Percentiles rank a stretch among this genome's conserved stretches.
phyloP scores from a whole-genome alignment of 2,329 filamentous ascomycete species.

The Penicillium sp. region DNA sequence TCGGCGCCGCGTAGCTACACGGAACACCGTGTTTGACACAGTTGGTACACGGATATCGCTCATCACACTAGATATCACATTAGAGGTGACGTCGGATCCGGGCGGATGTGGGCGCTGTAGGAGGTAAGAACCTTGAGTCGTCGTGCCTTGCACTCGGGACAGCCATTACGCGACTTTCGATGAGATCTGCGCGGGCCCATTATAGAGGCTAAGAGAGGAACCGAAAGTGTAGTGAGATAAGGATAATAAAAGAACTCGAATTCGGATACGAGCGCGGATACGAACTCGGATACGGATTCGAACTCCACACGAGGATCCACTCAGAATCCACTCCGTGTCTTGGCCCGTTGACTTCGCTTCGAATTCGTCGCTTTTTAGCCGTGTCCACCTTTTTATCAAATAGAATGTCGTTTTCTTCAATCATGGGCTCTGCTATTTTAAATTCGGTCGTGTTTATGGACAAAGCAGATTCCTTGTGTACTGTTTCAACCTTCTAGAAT shows the following conservation, averaged over 20 bases:
- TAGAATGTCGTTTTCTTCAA: background rate
- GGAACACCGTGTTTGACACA: slow-evolving; percentile 23
- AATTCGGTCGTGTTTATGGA: background rate
- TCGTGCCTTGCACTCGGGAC: slow-evolving; percentile 25
- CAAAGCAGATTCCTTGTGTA: background rate
- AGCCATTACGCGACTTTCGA: slow-evolving; percentile 30
- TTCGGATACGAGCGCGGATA: slow-evolving; percentile 10
- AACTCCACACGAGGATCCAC: background rate
- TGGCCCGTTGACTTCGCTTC: background rate
- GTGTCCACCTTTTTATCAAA: background rate
- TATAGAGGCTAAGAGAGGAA: background rate
- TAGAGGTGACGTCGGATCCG: background rate
- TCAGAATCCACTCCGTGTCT: background rate
- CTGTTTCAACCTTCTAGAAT: background rate
- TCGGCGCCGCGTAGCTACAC: slow-evolving; percentile 20
- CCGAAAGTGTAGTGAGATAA: background rate
- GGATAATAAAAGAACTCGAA: slow-evolving; percentile 10
- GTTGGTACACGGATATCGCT: slow-evolving; percentile 26
- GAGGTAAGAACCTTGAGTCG: slow-evolving; percentile 24
- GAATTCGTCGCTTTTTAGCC: background rate
- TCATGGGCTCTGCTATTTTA: background rate
- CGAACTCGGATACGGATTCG: slow-evolving; percentile 17
- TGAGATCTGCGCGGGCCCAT: slow-evolving; percentile 28
- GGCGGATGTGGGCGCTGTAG: background rate
- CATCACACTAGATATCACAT: slow-evolving; percentile 24